phyloP scores from a whole-genome alignment of 2,329 filamentous ascomycete genomes.

The Claviceps maximensis region DNA sequence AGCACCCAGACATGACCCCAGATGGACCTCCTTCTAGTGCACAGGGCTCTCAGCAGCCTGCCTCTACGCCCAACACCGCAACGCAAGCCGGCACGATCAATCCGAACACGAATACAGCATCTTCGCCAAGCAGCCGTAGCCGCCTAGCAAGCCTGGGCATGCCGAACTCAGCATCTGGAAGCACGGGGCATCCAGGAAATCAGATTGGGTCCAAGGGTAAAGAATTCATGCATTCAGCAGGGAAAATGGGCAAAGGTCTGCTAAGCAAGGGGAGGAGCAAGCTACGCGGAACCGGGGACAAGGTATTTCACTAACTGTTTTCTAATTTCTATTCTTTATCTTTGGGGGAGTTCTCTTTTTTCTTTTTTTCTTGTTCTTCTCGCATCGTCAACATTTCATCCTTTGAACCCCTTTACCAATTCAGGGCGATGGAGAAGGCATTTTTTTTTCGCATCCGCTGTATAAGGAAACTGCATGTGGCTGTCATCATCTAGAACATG shows the following conservation, averaged over 20 bases:
- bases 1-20: conserved; percentile 27
- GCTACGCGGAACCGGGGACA: conserved; percentile 61
- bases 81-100: conserved; percentile 12
- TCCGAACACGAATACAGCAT: conserved; percentile 11
- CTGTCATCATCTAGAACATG: not conserved
- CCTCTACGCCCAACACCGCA: conserved; percentile 10
- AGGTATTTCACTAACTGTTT: conserved; percentile 65
- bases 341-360: conserved; percentile 6
- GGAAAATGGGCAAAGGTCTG: conserved; percentile 79
- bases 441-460: not conserved
- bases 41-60: conserved; percentile 6
- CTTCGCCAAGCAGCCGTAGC: conserved; percentile 21
- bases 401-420: conserved; percentile 5
- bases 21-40: conserved; percentile 14
- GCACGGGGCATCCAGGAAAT: conserved; percentile 38
- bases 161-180: conserved; percentile 26
- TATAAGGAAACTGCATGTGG: not conserved
- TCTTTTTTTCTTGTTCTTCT: not conserved
- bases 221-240: conserved; percentile 74
- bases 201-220: conserved; percentile 76
- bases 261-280: conserved; percentile 85
- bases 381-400: not conserved
- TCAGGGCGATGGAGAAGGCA: conserved; percentile 1
- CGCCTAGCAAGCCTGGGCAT: conserved; percentile 22
- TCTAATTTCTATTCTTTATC: conserved; percentile 18